phyloP scores from a whole-genome alignment of 2,329 filamentous ascomycete species.

The Sporothrix dimorphospora region DNA sequence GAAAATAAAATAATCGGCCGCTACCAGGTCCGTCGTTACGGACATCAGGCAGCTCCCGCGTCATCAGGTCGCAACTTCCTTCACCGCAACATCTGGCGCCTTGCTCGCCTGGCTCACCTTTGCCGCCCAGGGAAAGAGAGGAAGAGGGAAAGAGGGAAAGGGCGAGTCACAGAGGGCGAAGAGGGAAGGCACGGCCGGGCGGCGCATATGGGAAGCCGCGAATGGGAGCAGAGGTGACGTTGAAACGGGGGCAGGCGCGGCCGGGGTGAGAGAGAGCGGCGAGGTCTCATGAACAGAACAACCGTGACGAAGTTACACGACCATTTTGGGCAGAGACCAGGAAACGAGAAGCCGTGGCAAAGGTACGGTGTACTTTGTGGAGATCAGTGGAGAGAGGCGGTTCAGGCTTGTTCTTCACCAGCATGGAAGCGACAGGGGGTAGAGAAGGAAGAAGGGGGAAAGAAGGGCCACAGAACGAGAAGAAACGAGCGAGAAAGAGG shows the following conservation, averaged over 20 bases:
- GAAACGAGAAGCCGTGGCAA: background rate
- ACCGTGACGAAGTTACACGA: no score
- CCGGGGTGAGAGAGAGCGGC: background rate
- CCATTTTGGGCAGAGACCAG: no score
- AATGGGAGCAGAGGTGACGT: conserved; percentile 3
- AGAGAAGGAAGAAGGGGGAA: conserved; percentile 7
- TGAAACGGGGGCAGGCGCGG: conserved; percentile 5
- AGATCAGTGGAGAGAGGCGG: conserved; percentile 29
- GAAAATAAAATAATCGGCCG: background rate
- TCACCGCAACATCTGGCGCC: conserved; percentile 18
- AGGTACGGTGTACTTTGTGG: conserved; percentile 29
- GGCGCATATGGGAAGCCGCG: conserved; percentile 4
- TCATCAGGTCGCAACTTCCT: conserved; percentile 23
- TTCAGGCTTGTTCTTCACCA: conserved; percentile 28
- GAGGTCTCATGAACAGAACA: conserved; percentile 14
- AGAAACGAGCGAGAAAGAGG: conserved; percentile 25
- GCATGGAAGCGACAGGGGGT: conserved; percentile 27
- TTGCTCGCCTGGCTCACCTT: conserved; percentile 2
- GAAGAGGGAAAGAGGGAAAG: background rate
- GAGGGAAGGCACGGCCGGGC: background rate
- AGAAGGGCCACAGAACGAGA: conserved; percentile 9
- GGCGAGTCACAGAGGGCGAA: background rate
- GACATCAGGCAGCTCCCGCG: conserved; percentile 1
- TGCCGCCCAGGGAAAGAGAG: background rate
- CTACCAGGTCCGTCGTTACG: background rate